Evolutionary conservation across 768 basidiomycete species (phyloP), one percentile per base, ranked within the genome.

Genomic region (Pleurotus ostreatus): DNA sequence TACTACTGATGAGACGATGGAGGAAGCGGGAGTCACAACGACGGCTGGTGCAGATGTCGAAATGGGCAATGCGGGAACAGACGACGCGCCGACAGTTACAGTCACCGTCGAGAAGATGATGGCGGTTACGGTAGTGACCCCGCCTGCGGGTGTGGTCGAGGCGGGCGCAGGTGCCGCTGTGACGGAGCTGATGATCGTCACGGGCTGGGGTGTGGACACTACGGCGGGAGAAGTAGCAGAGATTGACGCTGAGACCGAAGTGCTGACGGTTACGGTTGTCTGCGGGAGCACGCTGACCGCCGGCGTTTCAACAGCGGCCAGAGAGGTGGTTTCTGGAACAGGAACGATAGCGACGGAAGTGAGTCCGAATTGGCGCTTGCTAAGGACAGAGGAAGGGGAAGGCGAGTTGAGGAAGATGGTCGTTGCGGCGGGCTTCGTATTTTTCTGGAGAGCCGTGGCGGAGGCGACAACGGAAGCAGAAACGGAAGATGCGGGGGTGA

Each of bases 61-160:
- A 37, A 44, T 22, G 16, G 55, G 15, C 15, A 20, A 16, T 16
- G 46, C 12, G 5, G 57, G 47, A 12, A 58, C 25, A 16, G 65
- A 57, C 30, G 61, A 49, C 34, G 58, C 53, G 20, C 44, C 47
- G 22, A 49, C 53, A 1, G 56, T 53, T 34, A 55, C 20, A 13
- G 56, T 49, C 46, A 62, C 45, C 4, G 54, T 60, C 11, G 69
- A 68, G 46, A 68, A 61, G 5, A 65, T 66, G 7, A 62, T 57
- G 12, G 64, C 23, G 25, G 55, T 55, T 7, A 47, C 53, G 49
- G 61, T 56, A 18, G 63, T 57, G 34, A 62, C 47, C 25, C 49
- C 40, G 39, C 52, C 57, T 23, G 65, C 39, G 2, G 59, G 30
- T 41, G 47, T 38, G 18, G 55, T 59, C 18, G 52, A 18, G 12